Conservation (phyloP, 352 stramenopile genomes). For the Phytophthora fragariae region DNA sequence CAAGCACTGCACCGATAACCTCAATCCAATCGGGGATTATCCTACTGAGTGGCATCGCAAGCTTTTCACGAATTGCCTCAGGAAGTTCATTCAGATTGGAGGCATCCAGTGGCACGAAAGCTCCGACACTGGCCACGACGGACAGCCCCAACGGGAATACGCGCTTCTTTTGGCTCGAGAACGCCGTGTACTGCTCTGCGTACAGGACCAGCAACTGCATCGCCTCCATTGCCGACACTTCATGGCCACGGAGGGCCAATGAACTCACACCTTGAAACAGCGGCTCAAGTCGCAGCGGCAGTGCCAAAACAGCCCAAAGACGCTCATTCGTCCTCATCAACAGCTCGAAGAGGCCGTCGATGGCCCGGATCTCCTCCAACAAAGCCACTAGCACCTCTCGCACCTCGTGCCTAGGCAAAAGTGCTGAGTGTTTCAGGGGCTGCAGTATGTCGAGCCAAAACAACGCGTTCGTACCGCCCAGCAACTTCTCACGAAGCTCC, state of each 20-base stretch:
- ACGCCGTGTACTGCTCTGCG: slow-evolving; percentile 20
- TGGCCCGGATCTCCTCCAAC: slow-evolving; percentile 31
- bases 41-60: slow-evolving; percentile 15
- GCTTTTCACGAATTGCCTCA: slow-evolving; percentile 14
- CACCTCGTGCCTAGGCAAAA: slow-evolving; percentile 20
- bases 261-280: slow-evolving; percentile 34
- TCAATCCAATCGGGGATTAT: slow-evolving; percentile 25
- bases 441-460: slow-evolving; percentile 41
- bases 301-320: slow-evolving; percentile 28
- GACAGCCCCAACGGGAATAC: slow-evolving; percentile 18
- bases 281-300: slow-evolving; percentile 39
- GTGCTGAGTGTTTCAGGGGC: slow-evolving; percentile 17
- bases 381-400: slow-evolving; percentile 27
- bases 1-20: slow-evolving; percentile 27
- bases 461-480: slow-evolving; percentile 21
- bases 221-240: slow-evolving; percentile 21
- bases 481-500: slow-evolving; percentile 29
- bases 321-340: slow-evolving; percentile 22
- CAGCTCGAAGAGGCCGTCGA: slow-evolving; percentile 31
- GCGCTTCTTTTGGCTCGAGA: slow-evolving; percentile 2
- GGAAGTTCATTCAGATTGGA: slow-evolving; percentile 8
- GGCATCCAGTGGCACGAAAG: slow-evolving; percentile 11
- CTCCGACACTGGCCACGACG: slow-evolving; percentile 27
- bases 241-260: slow-evolving; percentile 23
- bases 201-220: slow-evolving; percentile 29